Base-by-base conservation (phyloP, 1,284 basidiomycete species). In the Naganishia liquefaciens region DNA sequence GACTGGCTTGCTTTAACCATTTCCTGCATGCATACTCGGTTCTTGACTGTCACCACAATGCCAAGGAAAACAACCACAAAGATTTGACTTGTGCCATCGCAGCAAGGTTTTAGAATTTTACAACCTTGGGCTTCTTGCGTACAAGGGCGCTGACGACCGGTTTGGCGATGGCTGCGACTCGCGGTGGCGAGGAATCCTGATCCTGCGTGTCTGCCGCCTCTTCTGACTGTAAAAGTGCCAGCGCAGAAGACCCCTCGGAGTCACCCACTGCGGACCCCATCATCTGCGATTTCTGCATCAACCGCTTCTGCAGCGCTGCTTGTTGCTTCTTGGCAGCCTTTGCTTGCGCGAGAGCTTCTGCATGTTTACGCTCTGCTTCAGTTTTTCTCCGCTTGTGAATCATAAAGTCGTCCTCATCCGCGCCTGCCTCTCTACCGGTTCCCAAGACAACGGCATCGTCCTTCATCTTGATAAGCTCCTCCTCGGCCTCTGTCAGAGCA, bases 401-500 rank as follows among this genome's bases (percentile, higher is more conserved):
- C 77, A 93, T 92, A 79, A 94, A 95, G 74, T 95, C 92, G 74
- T 95, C 93, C 78, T 96, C 93, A 74, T 95, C 93, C 1, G 92
- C 88, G 13, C 91, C 91, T 0, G 84, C 85, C 1, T 70, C 70
- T 5, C 37, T 57, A 0, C 75, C 75, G 5, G 67, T 68, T 0
- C 75, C 74, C 43, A 72, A 61, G 0, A 71, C 69, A 19, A 46
- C 55, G 60, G 65, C 68, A 84, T 84, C 2, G 82, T 83, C 33
- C 84, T 86, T 3, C 54, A 63, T 39, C 86, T 76, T 75, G 0
- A 80, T 67, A 0, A 78, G 72, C 5, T 72, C 73, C 37, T 75
- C 70, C 0, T 72, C 71, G 0, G 72, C 70, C n/a, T 51, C 68
- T 49, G 65, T 70, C 42, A 55, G 49, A 39, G 30, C 30, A 28